Evolutionary conservation across 2,329 filamentous ascomycete species (phyloP).

Genomic region (Plectosphaerella cucumerina): DNA sequence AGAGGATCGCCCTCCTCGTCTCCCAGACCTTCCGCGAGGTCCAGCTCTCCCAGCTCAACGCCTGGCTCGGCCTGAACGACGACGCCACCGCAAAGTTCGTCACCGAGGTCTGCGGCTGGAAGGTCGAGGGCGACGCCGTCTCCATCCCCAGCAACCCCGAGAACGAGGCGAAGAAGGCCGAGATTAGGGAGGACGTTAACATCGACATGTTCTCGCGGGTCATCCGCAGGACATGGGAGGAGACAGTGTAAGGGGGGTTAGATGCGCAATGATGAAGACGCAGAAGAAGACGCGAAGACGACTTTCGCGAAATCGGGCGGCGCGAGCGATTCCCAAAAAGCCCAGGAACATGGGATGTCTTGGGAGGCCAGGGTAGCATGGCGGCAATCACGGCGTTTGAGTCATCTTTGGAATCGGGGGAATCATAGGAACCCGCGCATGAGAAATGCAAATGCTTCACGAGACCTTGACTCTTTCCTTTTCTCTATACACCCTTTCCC

Average conservation of each 20-base stretch:
- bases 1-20: slow-evolving; percentile 84
- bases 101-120: slow-evolving; percentile 82
- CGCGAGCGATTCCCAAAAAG: no score
- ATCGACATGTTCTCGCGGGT: slow-evolving; percentile 81
- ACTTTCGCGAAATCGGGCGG: background rate
- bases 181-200: slow-evolving; percentile 93
- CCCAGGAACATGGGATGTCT: slow-evolving; percentile 1
- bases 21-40: slow-evolving; percentile 77
- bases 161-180: slow-evolving; percentile 93
- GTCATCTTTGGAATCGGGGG: slow-evolving; percentile 13
- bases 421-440: slow-evolving; percentile 3
- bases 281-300: slow-evolving; percentile 3
- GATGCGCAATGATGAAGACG: background rate
- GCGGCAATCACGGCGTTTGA: slow-evolving; percentile 16
- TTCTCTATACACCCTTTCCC: background rate
- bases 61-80: slow-evolving; percentile 70
- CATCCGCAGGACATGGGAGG: slow-evolving; percentile 81
- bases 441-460: slow-evolving; percentile 3
- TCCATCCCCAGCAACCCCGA: slow-evolving; percentile 89
- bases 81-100: slow-evolving; percentile 73
- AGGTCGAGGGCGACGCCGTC: slow-evolving; percentile 60
- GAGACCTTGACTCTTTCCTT: background rate
- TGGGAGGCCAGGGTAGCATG: slow-evolving; percentile 11
- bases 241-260: slow-evolving; percentile 55
- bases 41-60: slow-evolving; percentile 62